Percentiles rank a stretch among this genome's conserved stretches.
These are phyloP conservation scores for Triticum aestivum DNA, from an alignment of 176 grass and related monocot species.

Conservation along the genomic window DNA sequence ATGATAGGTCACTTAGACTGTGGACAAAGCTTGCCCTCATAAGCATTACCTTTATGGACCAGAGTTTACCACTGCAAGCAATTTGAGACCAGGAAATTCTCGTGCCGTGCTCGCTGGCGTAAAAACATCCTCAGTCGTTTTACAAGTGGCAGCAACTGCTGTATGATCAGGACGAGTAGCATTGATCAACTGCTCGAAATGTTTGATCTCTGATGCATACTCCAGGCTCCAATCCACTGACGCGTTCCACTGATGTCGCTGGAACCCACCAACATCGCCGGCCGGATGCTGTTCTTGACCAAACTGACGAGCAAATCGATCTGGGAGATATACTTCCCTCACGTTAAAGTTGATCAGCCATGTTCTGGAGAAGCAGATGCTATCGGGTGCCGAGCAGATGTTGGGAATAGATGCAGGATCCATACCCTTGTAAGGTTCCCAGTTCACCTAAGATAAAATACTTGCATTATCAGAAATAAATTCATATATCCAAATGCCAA, in stretches of 20 bases:
- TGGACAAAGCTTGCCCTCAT: background rate
- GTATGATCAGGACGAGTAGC: background rate
- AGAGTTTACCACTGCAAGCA: slow-evolving; percentile 1
- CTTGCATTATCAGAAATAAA: background rate
- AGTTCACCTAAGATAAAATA: slow-evolving; percentile 13
- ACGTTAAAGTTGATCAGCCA: slow-evolving; percentile 21
- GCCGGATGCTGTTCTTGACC: slow-evolving; percentile 18
- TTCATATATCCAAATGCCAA: background rate
- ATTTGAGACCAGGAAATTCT: background rate
- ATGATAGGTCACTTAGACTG: background rate
- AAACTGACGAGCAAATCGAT: slow-evolving; percentile 34
- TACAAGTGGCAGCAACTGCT: background rate
- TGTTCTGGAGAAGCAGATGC: slow-evolving; percentile 13
- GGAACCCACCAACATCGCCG: background rate
- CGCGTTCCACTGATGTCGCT: slow-evolving; percentile 4
- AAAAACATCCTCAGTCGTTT: background rate
- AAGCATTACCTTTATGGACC: background rate
- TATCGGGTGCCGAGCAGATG: background rate
- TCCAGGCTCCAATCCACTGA: slow-evolving; percentile 19
- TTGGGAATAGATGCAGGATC: slow-evolving; percentile 19
- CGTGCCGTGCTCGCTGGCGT: background rate
- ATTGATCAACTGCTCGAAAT: background rate
- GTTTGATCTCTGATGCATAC: slow-evolving; percentile 21
- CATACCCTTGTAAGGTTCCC: slow-evolving; percentile 21
- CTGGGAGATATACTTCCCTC: slow-evolving; percentile 25